phyloP scores from a whole-genome alignment of 1,284 basidiomycete genomes.

The Irpex rosettiformis region DNA sequence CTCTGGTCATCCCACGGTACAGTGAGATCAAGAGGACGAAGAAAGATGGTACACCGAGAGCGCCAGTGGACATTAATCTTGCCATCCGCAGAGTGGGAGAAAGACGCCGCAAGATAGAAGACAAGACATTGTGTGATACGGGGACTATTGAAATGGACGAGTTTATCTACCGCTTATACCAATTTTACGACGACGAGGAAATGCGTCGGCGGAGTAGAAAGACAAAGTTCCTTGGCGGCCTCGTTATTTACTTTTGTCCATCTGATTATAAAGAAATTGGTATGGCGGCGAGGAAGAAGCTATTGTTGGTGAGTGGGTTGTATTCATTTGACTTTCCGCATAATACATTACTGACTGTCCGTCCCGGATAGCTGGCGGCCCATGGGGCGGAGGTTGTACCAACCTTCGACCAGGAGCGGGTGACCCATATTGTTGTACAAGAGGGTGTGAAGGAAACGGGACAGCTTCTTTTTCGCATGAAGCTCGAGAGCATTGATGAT shows the following conservation, averaged over 20 bases:
- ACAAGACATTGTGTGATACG: slow-evolving; percentile 2
- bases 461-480: slow-evolving; percentile 34
- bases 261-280: not conserved
- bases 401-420: slow-evolving; percentile 45
- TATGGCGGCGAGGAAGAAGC: not conserved
- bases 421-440: slow-evolving; percentile 66
- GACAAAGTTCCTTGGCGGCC: not conserved
- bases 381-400: slow-evolving; percentile 38
- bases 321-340: not conserved
- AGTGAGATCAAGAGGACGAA: slow-evolving; percentile 1
- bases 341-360: not conserved
- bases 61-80: slow-evolving; percentile 2
- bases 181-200: slow-evolving; percentile 1
- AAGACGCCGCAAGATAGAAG: not conserved
- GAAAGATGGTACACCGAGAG: not conserved
- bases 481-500: slow-evolving; percentile 44
- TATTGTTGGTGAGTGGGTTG: not conserved
- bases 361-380: not conserved
- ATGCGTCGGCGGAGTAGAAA: not conserved
- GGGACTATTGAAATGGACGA: not conserved
- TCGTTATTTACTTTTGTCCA: not conserved
- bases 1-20: not conserved
- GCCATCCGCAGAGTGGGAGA: not conserved
- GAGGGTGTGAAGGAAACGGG: slow-evolving; percentile 24
- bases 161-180: not conserved